A percentile compares a stretch with the other conserved stretches of the same genome.
These are phyloP conservation scores for Colletotrichum neosansevieriae DNA, from an alignment of 2,329 filamentous ascomycete species.

Conservation along the genomic window DNA sequence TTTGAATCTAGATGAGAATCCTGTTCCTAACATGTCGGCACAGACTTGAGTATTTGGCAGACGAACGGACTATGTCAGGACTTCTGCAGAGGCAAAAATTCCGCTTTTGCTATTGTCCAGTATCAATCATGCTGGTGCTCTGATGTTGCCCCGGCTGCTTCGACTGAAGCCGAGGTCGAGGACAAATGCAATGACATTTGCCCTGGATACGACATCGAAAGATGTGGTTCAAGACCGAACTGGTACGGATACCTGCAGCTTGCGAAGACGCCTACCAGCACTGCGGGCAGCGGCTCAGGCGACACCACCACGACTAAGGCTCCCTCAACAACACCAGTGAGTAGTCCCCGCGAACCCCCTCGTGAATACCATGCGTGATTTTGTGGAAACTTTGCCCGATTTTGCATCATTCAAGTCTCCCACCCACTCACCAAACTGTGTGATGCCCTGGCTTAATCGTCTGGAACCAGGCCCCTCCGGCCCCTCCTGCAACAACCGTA, in stretches of 20 bases:
- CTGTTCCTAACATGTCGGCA: conserved; percentile 1
- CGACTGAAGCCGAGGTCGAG: conserved; percentile 48
- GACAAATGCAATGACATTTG: conserved; percentile 69
- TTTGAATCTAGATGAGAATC: background rate
- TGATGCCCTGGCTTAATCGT: conserved; percentile 40
- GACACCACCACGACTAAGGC: conserved; percentile 40
- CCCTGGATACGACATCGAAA: conserved; percentile 73
- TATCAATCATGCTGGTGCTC: conserved; percentile 79
- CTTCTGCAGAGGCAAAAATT: conserved; percentile 65
- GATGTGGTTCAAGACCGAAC: conserved; percentile 66
- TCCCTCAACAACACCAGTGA: conserved; percentile 43
- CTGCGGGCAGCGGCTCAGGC: conserved; percentile 45
- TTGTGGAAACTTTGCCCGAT: conserved; percentile 36
- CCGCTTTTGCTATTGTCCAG: conserved; percentile 77
- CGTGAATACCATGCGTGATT: conserved; percentile 34
- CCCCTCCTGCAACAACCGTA: conserved; percentile 43
- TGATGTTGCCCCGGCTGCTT: conserved; percentile 70
- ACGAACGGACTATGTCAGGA: conserved; percentile 77
- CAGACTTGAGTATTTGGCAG: conserved; percentile 70
- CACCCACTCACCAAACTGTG: conserved; percentile 27
- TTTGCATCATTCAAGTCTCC: background rate
- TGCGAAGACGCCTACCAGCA: conserved; percentile 67
- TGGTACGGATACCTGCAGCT: conserved; percentile 76
- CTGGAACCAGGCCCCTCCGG: conserved; percentile 44
- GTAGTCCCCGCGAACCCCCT: conserved; percentile 8